phyloP scores from a whole-genome alignment of 2,329 filamentous ascomycete species.

The Mycosphaerelloides madeirae region DNA sequence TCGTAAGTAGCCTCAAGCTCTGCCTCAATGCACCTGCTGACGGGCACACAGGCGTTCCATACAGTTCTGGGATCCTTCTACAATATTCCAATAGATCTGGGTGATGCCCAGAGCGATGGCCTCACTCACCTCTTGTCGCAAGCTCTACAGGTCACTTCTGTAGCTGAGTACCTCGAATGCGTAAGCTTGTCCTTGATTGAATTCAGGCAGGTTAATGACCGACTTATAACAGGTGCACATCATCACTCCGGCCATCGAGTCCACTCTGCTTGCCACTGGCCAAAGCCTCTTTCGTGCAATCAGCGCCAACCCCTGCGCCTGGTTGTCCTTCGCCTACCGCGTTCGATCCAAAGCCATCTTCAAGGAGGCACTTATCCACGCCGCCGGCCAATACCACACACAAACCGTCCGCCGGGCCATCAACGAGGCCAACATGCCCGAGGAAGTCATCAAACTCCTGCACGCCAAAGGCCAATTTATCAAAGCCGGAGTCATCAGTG shows the following conservation, averaged over 20 bases:
- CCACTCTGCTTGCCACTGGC: slow-evolving; percentile 44
- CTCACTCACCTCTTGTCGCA: slow-evolving; percentile 39
- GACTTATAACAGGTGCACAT: slow-evolving; percentile 23
- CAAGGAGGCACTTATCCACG: slow-evolving; percentile 43
- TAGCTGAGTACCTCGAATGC: slow-evolving; percentile 46
- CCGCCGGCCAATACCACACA: slow-evolving; percentile 39
- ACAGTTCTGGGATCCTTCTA: slow-evolving; percentile 46
- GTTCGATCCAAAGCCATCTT: slow-evolving; percentile 44
- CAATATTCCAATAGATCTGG: slow-evolving; percentile 37
- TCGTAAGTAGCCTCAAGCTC: slow-evolving; percentile 7
- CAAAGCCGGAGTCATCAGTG: slow-evolving; percentile 25
- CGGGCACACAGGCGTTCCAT: slow-evolving; percentile 36
- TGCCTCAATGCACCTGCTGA: slow-evolving; percentile 4
- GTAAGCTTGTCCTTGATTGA: slow-evolving; percentile 22
- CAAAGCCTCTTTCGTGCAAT: slow-evolving; percentile 45
- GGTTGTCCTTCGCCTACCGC: slow-evolving; percentile 44
- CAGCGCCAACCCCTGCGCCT: slow-evolving; percentile 38
- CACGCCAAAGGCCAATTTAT: slow-evolving; percentile 28
- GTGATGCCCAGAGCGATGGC: slow-evolving; percentile 33
- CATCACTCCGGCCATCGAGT: slow-evolving; percentile 45
- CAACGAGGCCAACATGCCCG: slow-evolving; percentile 20
- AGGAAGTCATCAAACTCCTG: slow-evolving; percentile 25
- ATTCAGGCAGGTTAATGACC: no score
- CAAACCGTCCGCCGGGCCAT: slow-evolving; percentile 19
- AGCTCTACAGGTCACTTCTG: slow-evolving; percentile 39